These are phyloP conservation scores for Anisodus tanguticus DNA, from an alignment of 257 asterid genomes.

Conservation along the genomic window DNA sequence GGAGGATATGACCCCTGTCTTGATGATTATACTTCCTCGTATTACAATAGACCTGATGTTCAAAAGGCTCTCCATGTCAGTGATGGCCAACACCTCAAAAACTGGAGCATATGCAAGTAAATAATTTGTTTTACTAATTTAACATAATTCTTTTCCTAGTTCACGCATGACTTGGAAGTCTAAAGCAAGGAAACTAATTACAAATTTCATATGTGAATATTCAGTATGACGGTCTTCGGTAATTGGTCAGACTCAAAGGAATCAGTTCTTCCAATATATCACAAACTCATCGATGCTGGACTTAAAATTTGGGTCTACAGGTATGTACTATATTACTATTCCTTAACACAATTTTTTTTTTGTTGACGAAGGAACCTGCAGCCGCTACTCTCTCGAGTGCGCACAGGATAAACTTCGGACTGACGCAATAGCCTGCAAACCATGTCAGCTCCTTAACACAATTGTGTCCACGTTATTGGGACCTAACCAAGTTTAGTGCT, in stretches of 20 bases:
- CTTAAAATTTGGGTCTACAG: slow-evolving; percentile 90
- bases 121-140: background rate
- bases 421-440: no score
- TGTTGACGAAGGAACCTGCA: no score
- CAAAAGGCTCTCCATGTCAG: slow-evolving; percentile 83
- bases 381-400: no score
- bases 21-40: slow-evolving; percentile 69
- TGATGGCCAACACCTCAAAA: slow-evolving; percentile 55
- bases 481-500: slow-evolving; percentile 7
- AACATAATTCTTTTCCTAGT: no score
- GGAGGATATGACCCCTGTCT: slow-evolving; percentile 92
- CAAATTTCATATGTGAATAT: slow-evolving; percentile 25
- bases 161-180: background rate
- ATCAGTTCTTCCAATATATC: slow-evolving; percentile 80
- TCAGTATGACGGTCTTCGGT: slow-evolving; percentile 70
- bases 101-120: slow-evolving; percentile 95
- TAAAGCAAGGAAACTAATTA: slow-evolving; percentile 1
- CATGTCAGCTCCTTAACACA: background rate
- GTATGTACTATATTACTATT: slow-evolving; percentile 48
- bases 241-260: slow-evolving; percentile 59
- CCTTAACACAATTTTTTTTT: background rate
- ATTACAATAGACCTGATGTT: slow-evolving; percentile 72
- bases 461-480: background rate
- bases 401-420: no score
- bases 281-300: slow-evolving; percentile 75